Base-by-base conservation (phyloP, 2,329 filamentous ascomycete genomes). In the Xylariaceae sp. region DNA sequence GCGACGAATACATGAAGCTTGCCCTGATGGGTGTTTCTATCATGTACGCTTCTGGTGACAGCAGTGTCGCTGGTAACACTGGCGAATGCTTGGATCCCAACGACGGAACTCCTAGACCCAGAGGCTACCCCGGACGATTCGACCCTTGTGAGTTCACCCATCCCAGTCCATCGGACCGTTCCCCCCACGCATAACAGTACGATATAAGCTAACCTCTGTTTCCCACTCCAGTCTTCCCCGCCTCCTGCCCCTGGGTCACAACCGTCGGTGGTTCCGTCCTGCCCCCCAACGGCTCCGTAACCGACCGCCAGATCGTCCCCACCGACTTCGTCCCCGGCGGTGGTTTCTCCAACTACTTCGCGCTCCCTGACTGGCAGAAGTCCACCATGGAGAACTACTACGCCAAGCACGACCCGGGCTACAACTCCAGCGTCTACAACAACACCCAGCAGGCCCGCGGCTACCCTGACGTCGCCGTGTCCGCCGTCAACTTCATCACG, bases 1-100 rank as follows among this genome's bases (percentile, higher is more conserved):
- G 80, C 67, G 72, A 73, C 59, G 80, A 83, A 71, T 61, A 54
- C 44, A 56, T 61, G 52, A 54, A 59, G 45, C 53, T 61, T 10
- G 37, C 54, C 6, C 55, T 63, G 3, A 57, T 59, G 51, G 62
- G 62, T 6, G 57, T 60, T 5, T 61, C 57, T 7, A 9, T 61
- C 11, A 5, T 63, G 7, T 58, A 55, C 34, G 55, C 61, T 1
- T 58, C 55, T 2, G 63, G 63, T 9, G 63, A 63, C 30, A 57
- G 51, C 11, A 61, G 61, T 6, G 55, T 57, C 11, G 44, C 53
- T 18, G 58, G 63, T 8, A 41, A 47, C 23, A 44, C 44, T 23
- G 58, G 51, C 6, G 34, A 51, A 10, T 57, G 58, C 13, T n/a
- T 56, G 9, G 13, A 30, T n/a, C 6, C 10, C 23, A 53, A 54